Evolutionary conservation across 768 basidiomycete species (phyloP).

Genomic region (Amanita exitialis): DNA sequence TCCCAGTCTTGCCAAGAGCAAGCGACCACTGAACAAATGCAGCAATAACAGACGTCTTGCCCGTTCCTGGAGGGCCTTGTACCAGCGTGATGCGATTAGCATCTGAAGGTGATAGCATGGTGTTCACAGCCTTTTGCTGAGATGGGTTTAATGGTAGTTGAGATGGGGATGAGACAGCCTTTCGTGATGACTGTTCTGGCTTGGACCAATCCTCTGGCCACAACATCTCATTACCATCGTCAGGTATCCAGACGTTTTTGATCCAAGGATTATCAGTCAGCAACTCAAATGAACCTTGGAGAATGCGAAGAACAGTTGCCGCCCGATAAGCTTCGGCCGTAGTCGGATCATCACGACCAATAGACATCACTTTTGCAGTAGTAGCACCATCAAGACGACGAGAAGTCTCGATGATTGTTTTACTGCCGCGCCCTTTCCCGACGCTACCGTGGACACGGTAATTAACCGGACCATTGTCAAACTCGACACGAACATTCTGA

Average conservation of each 20-base stretch:
- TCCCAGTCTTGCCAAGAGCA: conserved; percentile 29
- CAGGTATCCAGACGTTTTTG: conserved; percentile 36
- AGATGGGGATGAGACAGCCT: background rate
- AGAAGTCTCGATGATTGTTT: conserved; percentile 16
- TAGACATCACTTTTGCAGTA: conserved; percentile 32
- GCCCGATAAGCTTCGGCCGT: conserved; percentile 42
- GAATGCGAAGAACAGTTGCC: conserved; percentile 27
- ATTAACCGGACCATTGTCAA: conserved; percentile 17
- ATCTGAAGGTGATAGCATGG: conserved; percentile 31
- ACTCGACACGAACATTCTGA: conserved; percentile 21
- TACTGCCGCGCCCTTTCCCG: conserved; percentile 32
- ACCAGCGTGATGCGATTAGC: conserved; percentile 30
- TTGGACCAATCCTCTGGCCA: conserved; percentile 33
- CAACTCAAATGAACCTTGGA: conserved; percentile 28
- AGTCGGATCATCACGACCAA: conserved; percentile 49
- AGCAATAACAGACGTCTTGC: conserved; percentile 68
- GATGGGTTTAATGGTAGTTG: conserved; percentile 28
- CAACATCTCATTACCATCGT: conserved; percentile 15
- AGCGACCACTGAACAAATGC: conserved; percentile 44
- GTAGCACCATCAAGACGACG: conserved; percentile 18
- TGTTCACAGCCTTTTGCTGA: conserved; percentile 36
- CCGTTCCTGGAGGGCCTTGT: conserved; percentile 58
- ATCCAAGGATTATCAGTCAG: conserved; percentile 36
- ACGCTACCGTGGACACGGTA: conserved; percentile 32
- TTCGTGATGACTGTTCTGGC: background rate